These are phyloP conservation scores for Spergularia azorica DNA, from an alignment of 179 eudicot species.

Conservation along the genomic window DNA sequence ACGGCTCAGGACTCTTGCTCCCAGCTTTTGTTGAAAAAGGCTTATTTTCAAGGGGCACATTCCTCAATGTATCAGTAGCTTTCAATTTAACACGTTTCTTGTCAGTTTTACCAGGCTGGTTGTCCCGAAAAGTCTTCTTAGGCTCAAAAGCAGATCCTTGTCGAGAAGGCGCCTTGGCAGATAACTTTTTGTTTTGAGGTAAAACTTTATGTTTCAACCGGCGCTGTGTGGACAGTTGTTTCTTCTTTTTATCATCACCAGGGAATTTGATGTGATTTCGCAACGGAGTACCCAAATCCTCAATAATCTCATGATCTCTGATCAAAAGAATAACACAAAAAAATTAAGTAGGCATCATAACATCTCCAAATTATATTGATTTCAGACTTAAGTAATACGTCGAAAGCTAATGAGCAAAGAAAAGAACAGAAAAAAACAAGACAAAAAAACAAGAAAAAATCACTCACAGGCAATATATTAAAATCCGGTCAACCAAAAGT, in stretches of 20 bases:
- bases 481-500: conserved; percentile 69
- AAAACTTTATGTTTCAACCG: conserved; percentile 25
- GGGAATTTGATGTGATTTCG: conserved; percentile 51
- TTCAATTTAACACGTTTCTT: conserved; percentile 21
- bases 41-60: conserved; percentile 26
- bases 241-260: conserved; percentile 38
- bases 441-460: too few species aligned
- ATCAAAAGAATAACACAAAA: conserved; percentile 9
- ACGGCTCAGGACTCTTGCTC: conserved; percentile 19
- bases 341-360: neutral
- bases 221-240: conserved; percentile 10
- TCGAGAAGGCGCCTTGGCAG: conserved; percentile 15
- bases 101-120: conserved; percentile 18
- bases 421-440: neutral
- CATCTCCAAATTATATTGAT: neutral
- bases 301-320: conserved; percentile 73
- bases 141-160: conserved; percentile 31
- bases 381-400: neutral
- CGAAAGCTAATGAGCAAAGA: neutral
- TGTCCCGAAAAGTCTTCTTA: conserved; percentile 23
- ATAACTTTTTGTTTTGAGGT: conserved; percentile 21
- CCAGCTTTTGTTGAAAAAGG: neutral
- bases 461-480: conserved; percentile 89
- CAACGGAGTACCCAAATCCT: conserved; percentile 57
- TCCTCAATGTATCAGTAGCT: conserved; percentile 23